Evolutionary conservation across 345 rosid genomes (phyloP).

Genomic region (Acer saccharum): DNA sequence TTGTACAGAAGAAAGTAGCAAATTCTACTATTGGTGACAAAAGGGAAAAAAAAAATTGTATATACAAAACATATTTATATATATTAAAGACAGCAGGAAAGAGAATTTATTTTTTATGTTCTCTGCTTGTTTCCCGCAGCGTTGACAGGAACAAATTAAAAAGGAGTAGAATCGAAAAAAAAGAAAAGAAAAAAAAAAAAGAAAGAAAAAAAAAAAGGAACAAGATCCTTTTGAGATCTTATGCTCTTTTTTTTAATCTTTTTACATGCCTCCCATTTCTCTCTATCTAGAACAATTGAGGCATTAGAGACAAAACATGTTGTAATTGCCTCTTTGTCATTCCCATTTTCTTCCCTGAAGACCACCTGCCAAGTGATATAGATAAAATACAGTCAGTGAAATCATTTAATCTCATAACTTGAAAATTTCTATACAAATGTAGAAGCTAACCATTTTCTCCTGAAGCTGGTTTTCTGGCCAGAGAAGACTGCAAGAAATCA

Average conservation of each 20-base stretch:
- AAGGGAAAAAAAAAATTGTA: neutral
- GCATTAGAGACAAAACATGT: conserved; percentile 28
- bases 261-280: conserved; percentile 23
- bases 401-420: neutral
- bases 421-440: neutral
- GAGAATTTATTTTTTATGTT: conserved; percentile 22
- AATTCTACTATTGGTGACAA: conserved; percentile 11
- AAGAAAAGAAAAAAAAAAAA: conserved; percentile 14
- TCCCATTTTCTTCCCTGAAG: conserved; percentile 47
- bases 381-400: conserved; percentile 3
- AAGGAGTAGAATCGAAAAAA: conserved; percentile 27
- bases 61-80: neutral
- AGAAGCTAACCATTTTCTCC: conserved; percentile 34
- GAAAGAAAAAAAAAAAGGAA: conserved; percentile 20
- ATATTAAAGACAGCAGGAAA: conserved; percentile 17
- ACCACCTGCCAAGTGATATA: conserved; percentile 39
- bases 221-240: conserved; percentile 41
- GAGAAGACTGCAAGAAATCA: conserved; percentile 47
- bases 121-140: conserved; percentile 50
- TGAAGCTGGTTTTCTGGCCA: conserved; percentile 38
- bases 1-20: conserved; percentile 6
- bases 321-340: conserved; percentile 23
- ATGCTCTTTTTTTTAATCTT: conserved; percentile 11
- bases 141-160: conserved; percentile 42
- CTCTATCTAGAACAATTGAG: conserved; percentile 30